A percentile compares a stretch with the other conserved stretches of the same genome.
Conservation (phyloP, 345 rosid genomes). For the Alliaria petiolata region DNA sequence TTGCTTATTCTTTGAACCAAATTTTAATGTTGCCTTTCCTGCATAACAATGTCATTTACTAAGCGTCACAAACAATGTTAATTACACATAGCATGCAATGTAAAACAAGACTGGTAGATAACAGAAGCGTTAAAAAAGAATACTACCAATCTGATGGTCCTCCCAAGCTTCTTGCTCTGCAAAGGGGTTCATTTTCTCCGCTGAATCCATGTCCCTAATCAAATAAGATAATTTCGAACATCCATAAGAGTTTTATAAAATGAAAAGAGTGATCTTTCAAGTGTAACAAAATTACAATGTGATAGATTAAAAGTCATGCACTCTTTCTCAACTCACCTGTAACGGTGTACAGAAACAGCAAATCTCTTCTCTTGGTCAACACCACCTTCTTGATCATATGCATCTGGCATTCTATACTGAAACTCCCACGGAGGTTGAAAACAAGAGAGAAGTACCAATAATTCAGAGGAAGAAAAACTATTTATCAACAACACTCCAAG, state of each 20-base stretch:
- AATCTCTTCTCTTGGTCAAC: conserved; percentile 81
- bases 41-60: conserved; percentile 19
- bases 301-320: not conserved
- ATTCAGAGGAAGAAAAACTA: not conserved
- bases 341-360: conserved; percentile 67
- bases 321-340: conserved; percentile 44
- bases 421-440: conserved; percentile 7
- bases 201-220: conserved; percentile 49
- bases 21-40: conserved; percentile 67
- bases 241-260: not conserved
- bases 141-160: conserved; percentile 74
- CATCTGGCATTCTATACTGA: conserved; percentile 82
- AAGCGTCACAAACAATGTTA: not conserved
- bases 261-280: not conserved
- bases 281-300: not conserved
- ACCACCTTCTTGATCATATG: conserved; percentile 71
- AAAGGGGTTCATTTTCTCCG: conserved; percentile 85
- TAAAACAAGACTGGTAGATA: not conserved
- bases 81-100: not conserved
- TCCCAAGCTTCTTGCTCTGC: conserved; percentile 98
- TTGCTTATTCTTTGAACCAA: conserved; percentile 71
- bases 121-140: not conserved
- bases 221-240: not conserved
- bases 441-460: not conserved
- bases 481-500: not conserved